Evolutionary conservation across 2,329 filamentous ascomycete genomes (phyloP).

Genomic region (Venturia nashicola): DNA sequence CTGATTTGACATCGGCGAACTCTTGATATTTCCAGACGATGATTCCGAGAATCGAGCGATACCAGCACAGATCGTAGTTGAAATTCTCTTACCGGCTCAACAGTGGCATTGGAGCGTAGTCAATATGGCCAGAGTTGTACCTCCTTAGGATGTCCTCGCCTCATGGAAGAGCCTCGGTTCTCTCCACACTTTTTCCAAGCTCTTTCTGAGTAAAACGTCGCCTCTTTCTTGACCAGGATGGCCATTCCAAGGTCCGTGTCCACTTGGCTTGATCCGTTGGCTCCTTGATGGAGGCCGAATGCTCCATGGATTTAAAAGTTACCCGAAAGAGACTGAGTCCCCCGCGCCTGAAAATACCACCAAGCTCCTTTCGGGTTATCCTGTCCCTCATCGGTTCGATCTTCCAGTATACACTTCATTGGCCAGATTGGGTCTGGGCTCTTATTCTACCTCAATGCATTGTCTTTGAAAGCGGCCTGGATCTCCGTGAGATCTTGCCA

Average conservation of each 20-base stretch:
- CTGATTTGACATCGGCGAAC: too few relatives aligned
- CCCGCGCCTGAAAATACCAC: not conserved
- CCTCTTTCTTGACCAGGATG: not conserved
- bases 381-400: not conserved
- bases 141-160: not conserved
- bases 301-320: not conserved
- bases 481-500: not conserved
- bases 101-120: not conserved
- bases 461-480: not conserved
- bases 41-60: not conserved
- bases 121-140: not conserved
- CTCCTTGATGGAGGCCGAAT: not conserved
- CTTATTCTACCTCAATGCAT: too few relatives aligned
- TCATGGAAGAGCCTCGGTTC: not conserved
- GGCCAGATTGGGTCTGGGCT: too few relatives aligned
- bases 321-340: too few relatives aligned
- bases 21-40: too few relatives aligned
- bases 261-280: not conserved
- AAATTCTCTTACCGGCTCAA: not conserved
- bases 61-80: not conserved
- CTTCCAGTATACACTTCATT: too few relatives aligned
- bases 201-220: not conserved
- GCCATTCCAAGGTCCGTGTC: not conserved
- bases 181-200: not conserved
- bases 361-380: not conserved